Conservation (phyloP, 2,329 filamentous ascomycete species). For the Fusarium irregulare region DNA sequence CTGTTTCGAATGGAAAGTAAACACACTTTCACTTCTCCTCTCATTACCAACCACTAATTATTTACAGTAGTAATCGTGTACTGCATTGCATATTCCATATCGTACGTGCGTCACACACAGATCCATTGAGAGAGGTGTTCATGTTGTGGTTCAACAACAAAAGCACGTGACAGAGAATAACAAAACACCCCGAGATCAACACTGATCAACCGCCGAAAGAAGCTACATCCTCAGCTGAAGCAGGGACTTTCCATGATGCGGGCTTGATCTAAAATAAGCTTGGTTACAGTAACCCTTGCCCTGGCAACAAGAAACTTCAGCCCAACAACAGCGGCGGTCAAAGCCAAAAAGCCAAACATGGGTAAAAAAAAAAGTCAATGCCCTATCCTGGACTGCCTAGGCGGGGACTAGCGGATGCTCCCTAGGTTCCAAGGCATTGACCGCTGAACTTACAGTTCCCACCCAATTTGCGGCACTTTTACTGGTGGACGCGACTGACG, state of each 20-base stretch:
- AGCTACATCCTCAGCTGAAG: background rate
- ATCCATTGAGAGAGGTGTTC: background rate
- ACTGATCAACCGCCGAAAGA: background rate
- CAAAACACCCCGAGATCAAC: slow-evolving; percentile 2
- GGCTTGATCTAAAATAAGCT: slow-evolving; percentile 17
- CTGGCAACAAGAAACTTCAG: slow-evolving; percentile 31
- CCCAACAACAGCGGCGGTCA: slow-evolving; percentile 39
- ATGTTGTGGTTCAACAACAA: slow-evolving; percentile 31
- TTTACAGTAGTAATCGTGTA: slow-evolving; percentile 9
- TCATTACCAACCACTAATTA: slow-evolving; percentile 4
- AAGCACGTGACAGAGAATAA: slow-evolving; percentile 12
- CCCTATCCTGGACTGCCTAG: slow-evolving; percentile 10
- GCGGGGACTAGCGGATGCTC: slow-evolving; percentile 34
- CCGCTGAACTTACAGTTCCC: slow-evolving; percentile 18
- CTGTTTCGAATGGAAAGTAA: slow-evolving; percentile 43
- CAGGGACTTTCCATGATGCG: slow-evolving; percentile 10
- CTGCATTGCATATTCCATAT: background rate
- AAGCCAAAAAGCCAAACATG: background rate
- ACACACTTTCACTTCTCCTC: slow-evolving; percentile 22
- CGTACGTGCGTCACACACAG: slow-evolving; percentile 35
- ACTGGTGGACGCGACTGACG: slow-evolving; percentile 12
- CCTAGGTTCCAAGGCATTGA: slow-evolving; percentile 33
- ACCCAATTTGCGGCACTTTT: background rate
- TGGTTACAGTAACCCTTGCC: slow-evolving; percentile 23
- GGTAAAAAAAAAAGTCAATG: slow-evolving; percentile 21